phyloP scores from a whole-genome alignment of 768 basidiomycete species.

The Auriscalpium microsporum region DNA sequence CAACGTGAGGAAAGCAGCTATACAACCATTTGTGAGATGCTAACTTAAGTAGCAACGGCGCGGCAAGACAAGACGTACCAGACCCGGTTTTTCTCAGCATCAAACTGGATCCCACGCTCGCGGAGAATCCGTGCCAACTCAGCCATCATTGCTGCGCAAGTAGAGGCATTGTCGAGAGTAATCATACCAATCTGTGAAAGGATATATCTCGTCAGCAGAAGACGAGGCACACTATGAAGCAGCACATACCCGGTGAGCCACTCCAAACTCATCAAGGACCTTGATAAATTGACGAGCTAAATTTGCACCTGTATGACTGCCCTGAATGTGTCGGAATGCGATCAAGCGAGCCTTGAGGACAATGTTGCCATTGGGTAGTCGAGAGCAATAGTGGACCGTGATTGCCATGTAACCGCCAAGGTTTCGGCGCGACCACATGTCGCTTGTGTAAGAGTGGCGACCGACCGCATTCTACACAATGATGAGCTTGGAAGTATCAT shows the following conservation, averaged over 20 bases:
- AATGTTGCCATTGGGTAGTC: constrained; percentile 14
- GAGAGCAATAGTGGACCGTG: constrained; percentile 2
- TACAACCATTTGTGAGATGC: not conserved
- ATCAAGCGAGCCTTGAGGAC: constrained; percentile 19
- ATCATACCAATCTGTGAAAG: constrained; percentile 12
- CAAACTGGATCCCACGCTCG: not conserved
- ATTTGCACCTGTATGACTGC: constrained; percentile 19
- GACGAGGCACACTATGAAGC: not conserved
- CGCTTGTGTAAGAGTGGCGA: constrained; percentile 2
- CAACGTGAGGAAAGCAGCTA: not conserved
- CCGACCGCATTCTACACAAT: no score
- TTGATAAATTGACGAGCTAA: not conserved
- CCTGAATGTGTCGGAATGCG: constrained; percentile 24
- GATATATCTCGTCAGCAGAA: not conserved
- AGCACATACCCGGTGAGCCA: not conserved
- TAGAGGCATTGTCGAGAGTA: constrained; percentile 31
- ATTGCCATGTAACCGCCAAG: constrained; percentile 6
- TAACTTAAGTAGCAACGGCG: not conserved
- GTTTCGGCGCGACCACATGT: constrained; percentile 1
- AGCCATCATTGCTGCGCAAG: constrained; percentile 27
- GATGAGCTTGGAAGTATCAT: no score
- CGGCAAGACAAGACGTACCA: not conserved
- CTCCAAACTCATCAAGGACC: not conserved
- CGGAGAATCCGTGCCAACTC: constrained; percentile 10
- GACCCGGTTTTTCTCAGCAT: not conserved